phyloP scores from a whole-genome alignment of 116 monocot species.

The Posidonia oceanica region DNA sequence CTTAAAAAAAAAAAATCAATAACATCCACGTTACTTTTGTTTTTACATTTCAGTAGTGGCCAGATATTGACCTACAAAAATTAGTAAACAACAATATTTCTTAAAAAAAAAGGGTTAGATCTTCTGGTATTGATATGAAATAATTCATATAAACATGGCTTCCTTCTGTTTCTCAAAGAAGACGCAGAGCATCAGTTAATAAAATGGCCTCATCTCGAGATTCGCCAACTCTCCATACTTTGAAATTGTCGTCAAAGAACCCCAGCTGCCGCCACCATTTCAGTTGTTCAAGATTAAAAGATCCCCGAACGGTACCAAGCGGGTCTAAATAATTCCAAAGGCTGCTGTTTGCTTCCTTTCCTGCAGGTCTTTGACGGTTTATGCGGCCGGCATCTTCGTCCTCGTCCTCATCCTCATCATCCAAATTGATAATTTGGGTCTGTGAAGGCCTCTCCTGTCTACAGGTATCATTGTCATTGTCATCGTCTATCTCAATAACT shows the following conservation, averaged over 20 bases:
- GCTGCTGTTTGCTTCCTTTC: not conserved
- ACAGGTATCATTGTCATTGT: not conserved
- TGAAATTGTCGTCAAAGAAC: conserved; percentile 45
- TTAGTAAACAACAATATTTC: too few species aligned
- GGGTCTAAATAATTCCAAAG: conserved; percentile 59
- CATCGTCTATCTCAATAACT: conserved; percentile 1
- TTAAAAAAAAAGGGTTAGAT: too few species aligned
- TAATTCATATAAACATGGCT: too few species aligned
- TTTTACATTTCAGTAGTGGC: too few species aligned
- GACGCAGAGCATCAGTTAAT: conserved; percentile 18
- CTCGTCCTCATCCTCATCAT: conserved; percentile 17
- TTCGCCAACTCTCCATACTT: conserved; percentile 40
- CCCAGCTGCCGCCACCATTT: conserved; percentile 25
- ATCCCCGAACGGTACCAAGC: conserved; percentile 30
- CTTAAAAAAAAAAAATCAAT: too few species aligned
- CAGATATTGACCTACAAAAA: too few species aligned
- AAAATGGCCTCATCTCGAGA: conserved; percentile 21
- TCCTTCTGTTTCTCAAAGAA: too few species aligned
- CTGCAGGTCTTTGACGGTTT: not conserved
- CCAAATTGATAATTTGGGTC: conserved; percentile 10
- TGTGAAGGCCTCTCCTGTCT: not conserved
- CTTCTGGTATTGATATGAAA: too few species aligned
- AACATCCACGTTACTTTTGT: too few species aligned
- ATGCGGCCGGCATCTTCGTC: not conserved
- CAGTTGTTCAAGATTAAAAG: conserved; percentile 31